These are phyloP conservation scores for Coemansia pectinata DNA, from an alignment of 192 early-diverging fungal genomes.

Conservation along the genomic window DNA sequence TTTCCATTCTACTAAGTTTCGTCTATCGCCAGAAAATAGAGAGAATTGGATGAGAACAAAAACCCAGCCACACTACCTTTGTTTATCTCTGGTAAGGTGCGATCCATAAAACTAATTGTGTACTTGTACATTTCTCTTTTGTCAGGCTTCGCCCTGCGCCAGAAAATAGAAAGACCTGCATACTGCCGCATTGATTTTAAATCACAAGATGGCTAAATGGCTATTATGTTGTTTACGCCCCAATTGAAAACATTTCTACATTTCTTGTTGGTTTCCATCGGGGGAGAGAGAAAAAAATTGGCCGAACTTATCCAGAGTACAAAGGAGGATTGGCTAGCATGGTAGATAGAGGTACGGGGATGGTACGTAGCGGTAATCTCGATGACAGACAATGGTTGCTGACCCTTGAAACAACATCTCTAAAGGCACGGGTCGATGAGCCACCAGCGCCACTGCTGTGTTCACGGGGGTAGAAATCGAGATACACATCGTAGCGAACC, in stretches of 20 bases:
- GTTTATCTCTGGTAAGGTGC: too few species aligned
- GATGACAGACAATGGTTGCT: background rate
- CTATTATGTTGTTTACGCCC: too few species aligned
- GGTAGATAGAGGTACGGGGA: background rate
- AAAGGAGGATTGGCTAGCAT: conserved; percentile 10
- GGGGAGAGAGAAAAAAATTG: background rate
- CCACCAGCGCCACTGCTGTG: background rate
- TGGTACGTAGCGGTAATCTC: conserved; percentile 1
- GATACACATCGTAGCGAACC: conserved; percentile 19
- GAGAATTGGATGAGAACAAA: too few species aligned
- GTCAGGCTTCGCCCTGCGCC: too few species aligned
- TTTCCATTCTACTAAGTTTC: too few species aligned
- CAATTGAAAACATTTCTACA: background rate
- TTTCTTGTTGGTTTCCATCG: background rate
- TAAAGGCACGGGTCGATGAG: background rate
- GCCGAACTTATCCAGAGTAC: background rate
- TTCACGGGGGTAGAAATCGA: conserved; percentile 20
- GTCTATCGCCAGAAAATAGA: too few species aligned
- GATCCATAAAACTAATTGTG: too few species aligned
- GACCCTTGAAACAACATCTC: background rate
- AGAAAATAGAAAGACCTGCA: too few species aligned
- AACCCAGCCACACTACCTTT: too few species aligned
- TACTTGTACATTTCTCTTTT: too few species aligned
- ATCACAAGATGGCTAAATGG: too few species aligned
- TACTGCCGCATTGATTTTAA: too few species aligned